These are phyloP conservation scores for Curvularia spicifera DNA, from an alignment of 2,329 filamentous ascomycete species.

Conservation along the genomic window DNA sequence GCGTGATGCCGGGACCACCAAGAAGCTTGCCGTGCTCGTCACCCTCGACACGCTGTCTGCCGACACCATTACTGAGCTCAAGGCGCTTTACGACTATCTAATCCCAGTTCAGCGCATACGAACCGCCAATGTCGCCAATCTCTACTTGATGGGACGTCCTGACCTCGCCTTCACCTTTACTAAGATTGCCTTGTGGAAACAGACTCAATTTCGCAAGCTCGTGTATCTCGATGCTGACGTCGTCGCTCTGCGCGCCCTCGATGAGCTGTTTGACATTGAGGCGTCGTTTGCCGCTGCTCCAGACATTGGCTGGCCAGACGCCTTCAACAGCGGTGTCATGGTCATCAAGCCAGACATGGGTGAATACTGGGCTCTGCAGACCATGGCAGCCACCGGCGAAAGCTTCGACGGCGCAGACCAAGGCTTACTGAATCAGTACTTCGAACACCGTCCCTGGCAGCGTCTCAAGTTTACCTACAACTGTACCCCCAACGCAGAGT, in stretches of 20 bases:
- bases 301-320: constrained; percentile 97
- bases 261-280: constrained; percentile 82
- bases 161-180: constrained; percentile 94
- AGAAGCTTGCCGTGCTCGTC: constrained; percentile 84
- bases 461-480: constrained; percentile 95
- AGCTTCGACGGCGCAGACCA: constrained; percentile 98
- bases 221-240: constrained; percentile 96
- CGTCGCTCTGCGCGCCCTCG: constrained; percentile 86
- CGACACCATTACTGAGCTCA: constrained; percentile 78
- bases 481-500: constrained; percentile 93
- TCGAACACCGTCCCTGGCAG: constrained; percentile 76
- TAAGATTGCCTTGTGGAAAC: constrained; percentile 93
- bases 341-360: constrained; percentile 83
- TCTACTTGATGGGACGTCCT: constrained; percentile 87
- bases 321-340: constrained; percentile 99
- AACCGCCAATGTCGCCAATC: constrained; percentile 78
- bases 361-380: constrained; percentile 83
- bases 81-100: constrained; percentile 85
- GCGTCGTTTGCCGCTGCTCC: constrained; percentile 75
- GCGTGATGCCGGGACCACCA: constrained; percentile 84
- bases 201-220: constrained; percentile 86
- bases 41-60: constrained; percentile 79
- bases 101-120: constrained; percentile 82
- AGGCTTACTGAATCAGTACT: constrained; percentile 94
- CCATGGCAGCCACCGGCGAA: constrained; percentile 82